These are phyloP conservation scores for Trichocomaceae sp. DNA, from an alignment of 2,329 filamentous ascomycete genomes.

Conservation along the genomic window DNA sequence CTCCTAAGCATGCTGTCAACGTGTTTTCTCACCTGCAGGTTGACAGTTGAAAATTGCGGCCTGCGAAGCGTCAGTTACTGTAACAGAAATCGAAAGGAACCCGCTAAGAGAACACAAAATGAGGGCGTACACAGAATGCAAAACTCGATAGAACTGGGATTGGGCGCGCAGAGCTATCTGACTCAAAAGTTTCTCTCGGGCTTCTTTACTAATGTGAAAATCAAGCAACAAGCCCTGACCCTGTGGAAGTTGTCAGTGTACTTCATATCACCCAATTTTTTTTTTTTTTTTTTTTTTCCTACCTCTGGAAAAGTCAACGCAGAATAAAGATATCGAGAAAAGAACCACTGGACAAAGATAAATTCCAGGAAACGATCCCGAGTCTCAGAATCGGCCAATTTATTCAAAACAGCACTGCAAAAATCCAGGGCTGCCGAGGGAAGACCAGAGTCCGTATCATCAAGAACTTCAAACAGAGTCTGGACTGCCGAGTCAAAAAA, in stretches of 20 bases:
- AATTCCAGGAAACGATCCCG: conserved; percentile 72
- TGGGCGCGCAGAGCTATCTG: conserved; percentile 76
- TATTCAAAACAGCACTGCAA: conserved; percentile 72
- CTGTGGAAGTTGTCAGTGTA: conserved; percentile 34
- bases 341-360: conserved; percentile 86
- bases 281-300: conserved; percentile 23
- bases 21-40: conserved; percentile 28
- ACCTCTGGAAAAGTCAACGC: conserved; percentile 86
- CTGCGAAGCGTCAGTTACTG: conserved; percentile 45
- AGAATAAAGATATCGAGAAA: conserved; percentile 76
- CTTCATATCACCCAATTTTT: not conserved
- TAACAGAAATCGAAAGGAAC: conserved; percentile 24
- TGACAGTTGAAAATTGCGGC: conserved; percentile 31
- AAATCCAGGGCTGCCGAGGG: conserved; percentile 79
- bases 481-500: conserved; percentile 81
- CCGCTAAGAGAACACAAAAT: conserved; percentile 3
- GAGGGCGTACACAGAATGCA: conserved; percentile 57
- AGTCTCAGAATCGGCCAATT: conserved; percentile 62
- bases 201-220: conserved; percentile 87
- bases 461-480: conserved; percentile 76
- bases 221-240: conserved; percentile 64
- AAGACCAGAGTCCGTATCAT: conserved; percentile 80
- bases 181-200: conserved; percentile 65
- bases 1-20: conserved; percentile 34
- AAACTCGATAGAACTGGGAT: conserved; percentile 70